Evolutionary conservation across 352 stramenopile genomes (phyloP).

Genomic region (Phytophthora idaei): DNA sequence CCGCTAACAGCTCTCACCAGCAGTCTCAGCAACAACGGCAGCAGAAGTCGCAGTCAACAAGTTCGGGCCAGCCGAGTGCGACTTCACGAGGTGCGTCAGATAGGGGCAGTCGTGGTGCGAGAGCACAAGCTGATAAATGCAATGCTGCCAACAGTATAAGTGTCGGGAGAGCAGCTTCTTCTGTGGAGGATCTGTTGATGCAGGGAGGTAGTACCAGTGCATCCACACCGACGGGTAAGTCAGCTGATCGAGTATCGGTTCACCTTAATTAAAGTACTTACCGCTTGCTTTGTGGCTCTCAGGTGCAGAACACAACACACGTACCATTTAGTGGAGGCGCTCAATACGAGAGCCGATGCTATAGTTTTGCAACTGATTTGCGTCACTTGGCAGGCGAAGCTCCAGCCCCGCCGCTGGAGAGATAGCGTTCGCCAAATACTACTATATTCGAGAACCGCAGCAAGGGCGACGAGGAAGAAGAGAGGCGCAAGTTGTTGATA

Average conservation of each 20-base stretch:
- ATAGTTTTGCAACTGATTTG: conserved; percentile 32
- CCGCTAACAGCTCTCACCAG: conserved; percentile 36
- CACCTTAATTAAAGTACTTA: conserved; percentile 15
- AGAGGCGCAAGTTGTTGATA: conserved; percentile 47
- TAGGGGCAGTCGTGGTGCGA: conserved; percentile 21
- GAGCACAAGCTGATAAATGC: conserved; percentile 30
- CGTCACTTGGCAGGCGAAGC: conserved; percentile 5
- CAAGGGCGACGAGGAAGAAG: conserved; percentile 15
- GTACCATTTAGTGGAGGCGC: conserved; percentile 31
- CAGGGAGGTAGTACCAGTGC: conserved; percentile 15
- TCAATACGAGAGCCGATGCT: conserved; percentile 13
- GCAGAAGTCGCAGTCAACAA: conserved; percentile 33
- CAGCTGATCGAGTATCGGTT: neutral
- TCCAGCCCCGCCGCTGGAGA: neutral
- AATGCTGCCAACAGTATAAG: conserved; percentile 41
- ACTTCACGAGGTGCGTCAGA: conserved; percentile 38
- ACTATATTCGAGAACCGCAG: conserved; percentile 5
- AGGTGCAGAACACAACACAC: conserved; percentile 30
- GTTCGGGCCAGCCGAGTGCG: conserved; percentile 12
- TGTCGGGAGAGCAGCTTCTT: conserved; percentile 21
- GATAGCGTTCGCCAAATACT: conserved; percentile 15
- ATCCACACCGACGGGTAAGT: conserved; percentile 22
- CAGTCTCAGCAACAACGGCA: conserved; percentile 40
- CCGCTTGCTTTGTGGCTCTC: neutral
- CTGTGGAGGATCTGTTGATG: conserved; percentile 45